These are phyloP conservation scores for Trichoderma sp. DNA, from an alignment of 2,329 filamentous ascomycete species.

Conservation along the genomic window DNA sequence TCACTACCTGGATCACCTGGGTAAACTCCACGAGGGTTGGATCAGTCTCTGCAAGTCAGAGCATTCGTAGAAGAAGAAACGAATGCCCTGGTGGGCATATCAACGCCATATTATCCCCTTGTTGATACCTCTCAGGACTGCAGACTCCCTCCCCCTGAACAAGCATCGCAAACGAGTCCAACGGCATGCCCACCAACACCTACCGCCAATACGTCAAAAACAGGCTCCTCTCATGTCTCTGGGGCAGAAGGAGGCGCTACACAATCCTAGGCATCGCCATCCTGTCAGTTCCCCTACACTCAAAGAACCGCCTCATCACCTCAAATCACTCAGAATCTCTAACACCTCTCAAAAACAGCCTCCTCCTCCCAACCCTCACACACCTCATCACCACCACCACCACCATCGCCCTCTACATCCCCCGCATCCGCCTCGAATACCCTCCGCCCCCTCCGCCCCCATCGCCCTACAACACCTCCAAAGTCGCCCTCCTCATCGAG, in stretches of 20 bases:
- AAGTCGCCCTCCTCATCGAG: constrained; percentile 60
- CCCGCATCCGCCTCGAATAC: constrained; percentile 15
- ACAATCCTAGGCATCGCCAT: neutral
- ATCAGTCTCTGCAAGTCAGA: too few relatives aligned
- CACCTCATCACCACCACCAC: neutral
- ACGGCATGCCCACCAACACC: neutral
- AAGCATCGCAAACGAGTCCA: neutral
- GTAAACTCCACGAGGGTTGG: too few relatives aligned
- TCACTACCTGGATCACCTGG: neutral
- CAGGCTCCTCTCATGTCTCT: neutral
- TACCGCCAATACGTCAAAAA: constrained; percentile 1
- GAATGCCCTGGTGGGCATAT: neutral
- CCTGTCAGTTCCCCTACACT: neutral
- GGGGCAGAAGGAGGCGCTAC: constrained; percentile 1
- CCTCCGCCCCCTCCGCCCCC: neutral
- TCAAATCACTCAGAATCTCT: neutral
- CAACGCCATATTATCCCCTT: too few relatives aligned
- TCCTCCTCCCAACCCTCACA: neutral
- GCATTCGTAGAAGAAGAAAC: neutral
- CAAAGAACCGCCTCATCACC: neutral
- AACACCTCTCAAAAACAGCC: neutral
- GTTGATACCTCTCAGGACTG: too few relatives aligned
- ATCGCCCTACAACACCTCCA: constrained; percentile 46
- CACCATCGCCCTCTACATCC: constrained; percentile 1
- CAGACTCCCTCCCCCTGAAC: neutral